Base-by-base conservation (phyloP, 2,329 filamentous ascomycete species). In the Cercospora janseana region DNA sequence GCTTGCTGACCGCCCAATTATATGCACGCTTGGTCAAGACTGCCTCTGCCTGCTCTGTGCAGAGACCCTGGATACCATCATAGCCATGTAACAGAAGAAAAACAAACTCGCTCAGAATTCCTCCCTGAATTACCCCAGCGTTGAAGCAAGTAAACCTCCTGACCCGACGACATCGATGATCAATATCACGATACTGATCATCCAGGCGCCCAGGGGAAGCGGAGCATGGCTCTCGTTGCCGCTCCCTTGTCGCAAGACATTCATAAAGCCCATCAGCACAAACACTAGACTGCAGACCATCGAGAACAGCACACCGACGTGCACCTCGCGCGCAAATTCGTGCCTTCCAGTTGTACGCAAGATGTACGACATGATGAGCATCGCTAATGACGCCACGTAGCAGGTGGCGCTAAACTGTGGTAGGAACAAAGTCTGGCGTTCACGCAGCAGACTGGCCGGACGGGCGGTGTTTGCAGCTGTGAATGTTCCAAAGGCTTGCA, bases 281-380 rank as follows among this genome's bases (percentile, higher is more conserved):
- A 82, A 82, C 52, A 82, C 76, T 31, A 90, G 66, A 56, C 83
- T 87, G 23, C 80, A 75, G 24, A 87, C 76, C 12, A 86, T 82
- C 7, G 86, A 87, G 31, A 88, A 74, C 1, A 87, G 76, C 2
- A 87, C 85, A 6, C 83, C 87, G 0, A 80, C 80, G 60, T 91
- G 86, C 3, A 92, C 87, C 66, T 88, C 82, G n/a, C 82, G 75
- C 4, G 79, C 75, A 57, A 85, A 75, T 65, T 80, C 85, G 63
- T 82, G 83, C 38, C 80, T 77, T 6, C 86, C 87, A 1, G 87
- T 87, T 10, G 75, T 70, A 24, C 87, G 80, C 28, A 93, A 77
- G 7, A 86, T 74, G 28, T 75, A 75, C 0, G 86, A 80, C 24
- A 92, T 77, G 40, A 78, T 66, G 27, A 89, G 76, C 6, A 92